Evolutionary conservation across 352 stramenopile genomes (phyloP), one percentile per base, ranked within the genome.

Genomic region (Phytophthora boehmeriae): DNA sequence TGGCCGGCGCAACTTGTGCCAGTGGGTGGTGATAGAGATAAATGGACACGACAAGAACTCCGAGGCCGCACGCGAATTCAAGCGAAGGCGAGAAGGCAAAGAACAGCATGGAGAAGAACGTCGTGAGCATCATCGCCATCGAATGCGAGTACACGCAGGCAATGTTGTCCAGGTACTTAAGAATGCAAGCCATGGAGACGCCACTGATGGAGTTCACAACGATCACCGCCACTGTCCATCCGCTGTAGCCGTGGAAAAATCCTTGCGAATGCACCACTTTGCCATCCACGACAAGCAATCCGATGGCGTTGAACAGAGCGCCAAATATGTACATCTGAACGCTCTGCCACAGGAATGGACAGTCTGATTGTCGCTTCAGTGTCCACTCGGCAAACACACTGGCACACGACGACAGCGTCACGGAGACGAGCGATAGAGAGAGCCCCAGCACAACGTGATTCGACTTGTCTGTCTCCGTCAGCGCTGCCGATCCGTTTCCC

Each of bases 121-220:
- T 93, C 44, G 88, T 96, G 46, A 96, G 74, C 80, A 95, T 92
- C 88, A 96, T 96, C 19, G 86, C 88, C 42, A 96, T 76, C 34
- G 85, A 85, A 59, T 96, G 83, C 28, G 84, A 81, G 71, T 92
- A 94, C 1, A 93, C 84, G 39, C 80, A 90, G 25, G 85, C 88
- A 16, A 96, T 96, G 64, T 96, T 96, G 71, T 96, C 88, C 27
- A 96, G 59, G 68, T 85, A 96, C 63, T 95, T 94, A 67, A 96
- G 80, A 36, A 96, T 91, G 35, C 83, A 76, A n/a, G 80, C 86
- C 71, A 95, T 86, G 30, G 68, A 83, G 53, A 95, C 78, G 38
- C 88, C 88, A 5, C 68, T 79, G 20, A 90, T 59, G 6, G 76
- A 90, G 61, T 96, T 88, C 41, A 95, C 83, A n/a, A 88, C 57